Base-by-base conservation (phyloP, 2,329 filamentous ascomycete genomes). In the Cordyceps javanica region DNA sequence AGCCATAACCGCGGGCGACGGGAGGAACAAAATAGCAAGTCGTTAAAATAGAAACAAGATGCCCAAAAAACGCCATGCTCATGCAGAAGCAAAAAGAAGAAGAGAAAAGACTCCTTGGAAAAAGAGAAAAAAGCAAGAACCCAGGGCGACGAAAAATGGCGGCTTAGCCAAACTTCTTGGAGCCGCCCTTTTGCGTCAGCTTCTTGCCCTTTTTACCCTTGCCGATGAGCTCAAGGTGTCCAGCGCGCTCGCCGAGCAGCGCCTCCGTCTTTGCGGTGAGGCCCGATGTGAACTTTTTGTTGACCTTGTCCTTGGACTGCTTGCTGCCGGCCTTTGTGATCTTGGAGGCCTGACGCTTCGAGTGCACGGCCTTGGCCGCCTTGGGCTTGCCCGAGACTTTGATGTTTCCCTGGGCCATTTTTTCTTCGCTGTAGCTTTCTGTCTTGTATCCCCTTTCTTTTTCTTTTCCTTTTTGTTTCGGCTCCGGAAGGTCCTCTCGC, bases 221-320 rank as follows among this genome's bases (percentile, higher is more conserved):
- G 32, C 80, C 82, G 60, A 85, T 82, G 61, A 85, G 66, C 72
- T 85, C 82, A 25, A 85, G 69, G 59, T 85, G 82, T 0, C 82
- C 81, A 5, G 80, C 82, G 9, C 82, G 72, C 73, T 84, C 80
- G 60, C 81, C 81, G 41, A 85, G 74, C 66, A 85, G 72, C 61
- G 75, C 73, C 73, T 85, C 82, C 32, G 82, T 85, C 72, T 76
- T 75, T 59, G 73, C 73, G 44, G 74, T 75, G 66, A 85, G 73
- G 48, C 81, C 81, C 3, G 78, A 75, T 13, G 79, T 76, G 67
- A 79, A 80, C 69, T 82, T 82, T 65, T 76, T 77, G 71, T 77
- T 76, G 62, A 77, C 64, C 73, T 80, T 82, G 71, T 82, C 79
- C 63, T 78, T 72, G 64, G 71, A 74, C 34, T 69, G 63, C 68